Base-by-base conservation (phyloP, 2,329 filamentous ascomycete genomes). In the Bipolaris gigantea region DNA sequence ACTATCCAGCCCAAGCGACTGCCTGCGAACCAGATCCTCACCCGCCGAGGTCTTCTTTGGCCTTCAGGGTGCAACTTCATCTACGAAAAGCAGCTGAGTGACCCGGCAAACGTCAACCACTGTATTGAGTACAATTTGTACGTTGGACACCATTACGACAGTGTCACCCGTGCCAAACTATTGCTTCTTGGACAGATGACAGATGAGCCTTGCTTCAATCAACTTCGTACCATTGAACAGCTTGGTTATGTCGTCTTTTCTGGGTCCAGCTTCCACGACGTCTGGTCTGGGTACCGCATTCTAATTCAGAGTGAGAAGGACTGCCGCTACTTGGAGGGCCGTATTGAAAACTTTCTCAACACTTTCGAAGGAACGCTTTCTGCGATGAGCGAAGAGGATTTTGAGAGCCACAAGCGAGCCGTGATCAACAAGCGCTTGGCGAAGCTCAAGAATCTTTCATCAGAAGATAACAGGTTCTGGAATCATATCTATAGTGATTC, bases 181-280 rank as follows among this genome's bases (percentile, higher is more conserved):
- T 80, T 95, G 38, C 81, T 99, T 5, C 82, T 97, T 38, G 89
- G 90, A 23, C 94, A 97, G 75, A 89, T 99, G 77, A 87, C 91
- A 0, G 89, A 96, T 52, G 94, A 99, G 76, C 92, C 92, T 4
- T 89, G 89, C 8, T 99, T 97, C 70, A 91, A 99, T 75, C 92
- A 96, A 73, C 82, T 99, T 7, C 86, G 94, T 45, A 97, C 94
- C 39, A 97, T 97, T 75, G 93, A 99, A 74, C 93, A 99, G 76
- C 87, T 99, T 6, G 94, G 94, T 11, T 99, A 99, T 65, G 90
- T 99, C 48, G 93, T 99, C 0, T 96, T 93, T 75, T 93, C 89
- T 44, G 90, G 91, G 25, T 81, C 86, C 35, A 83, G 83, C 48
- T 85, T 89, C 50, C 79, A 85, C n/a, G 92, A 89, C 0, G 93